Evolutionary conservation across 2,329 filamentous ascomycete species (phyloP).

Genomic region (Colletotrichum lentis): DNA sequence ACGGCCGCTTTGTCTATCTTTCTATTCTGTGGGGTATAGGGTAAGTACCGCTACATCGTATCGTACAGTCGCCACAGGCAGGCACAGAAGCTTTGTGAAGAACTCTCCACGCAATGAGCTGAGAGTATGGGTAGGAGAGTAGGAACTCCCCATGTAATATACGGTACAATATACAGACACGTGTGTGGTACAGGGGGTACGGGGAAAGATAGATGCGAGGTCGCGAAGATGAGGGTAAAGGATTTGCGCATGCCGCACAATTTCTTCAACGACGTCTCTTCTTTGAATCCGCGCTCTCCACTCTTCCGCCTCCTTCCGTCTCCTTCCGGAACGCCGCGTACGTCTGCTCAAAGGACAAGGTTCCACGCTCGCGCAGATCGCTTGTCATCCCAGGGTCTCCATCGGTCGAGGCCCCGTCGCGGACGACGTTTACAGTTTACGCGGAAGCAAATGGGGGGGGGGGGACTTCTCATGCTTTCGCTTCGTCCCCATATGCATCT

Average conservation of each 20-base stretch:
- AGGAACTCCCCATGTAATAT: background rate
- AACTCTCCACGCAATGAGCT: slow-evolving; percentile 16
- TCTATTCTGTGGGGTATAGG: background rate
- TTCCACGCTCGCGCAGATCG: background rate
- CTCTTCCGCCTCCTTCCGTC: background rate
- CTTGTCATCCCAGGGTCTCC: background rate
- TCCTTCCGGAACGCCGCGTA: slow-evolving; percentile 15
- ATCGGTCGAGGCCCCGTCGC: background rate
- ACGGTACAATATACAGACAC: slow-evolving; percentile 11
- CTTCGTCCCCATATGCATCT: background rate
- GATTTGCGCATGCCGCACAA: background rate
- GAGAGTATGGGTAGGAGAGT: slow-evolving; percentile 11
- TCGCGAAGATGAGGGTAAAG: background rate
- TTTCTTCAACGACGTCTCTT: background rate
- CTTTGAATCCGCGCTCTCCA: background rate
- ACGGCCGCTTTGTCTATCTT: background rate
- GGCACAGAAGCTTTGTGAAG: background rate
- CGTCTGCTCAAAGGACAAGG: background rate
- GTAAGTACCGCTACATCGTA: background rate
- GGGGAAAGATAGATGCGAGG: background rate
- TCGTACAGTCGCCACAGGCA: background rate
- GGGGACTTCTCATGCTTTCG: background rate
- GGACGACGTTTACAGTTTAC: background rate
- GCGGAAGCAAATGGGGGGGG: background rate
- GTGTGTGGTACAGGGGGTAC: background rate